A percentile compares a stretch with the other conserved stretches of the same genome.
These are phyloP conservation scores for Psilocybe subaeruginosa DNA, from an alignment of 768 basidiomycete genomes.

Conservation along the genomic window DNA sequence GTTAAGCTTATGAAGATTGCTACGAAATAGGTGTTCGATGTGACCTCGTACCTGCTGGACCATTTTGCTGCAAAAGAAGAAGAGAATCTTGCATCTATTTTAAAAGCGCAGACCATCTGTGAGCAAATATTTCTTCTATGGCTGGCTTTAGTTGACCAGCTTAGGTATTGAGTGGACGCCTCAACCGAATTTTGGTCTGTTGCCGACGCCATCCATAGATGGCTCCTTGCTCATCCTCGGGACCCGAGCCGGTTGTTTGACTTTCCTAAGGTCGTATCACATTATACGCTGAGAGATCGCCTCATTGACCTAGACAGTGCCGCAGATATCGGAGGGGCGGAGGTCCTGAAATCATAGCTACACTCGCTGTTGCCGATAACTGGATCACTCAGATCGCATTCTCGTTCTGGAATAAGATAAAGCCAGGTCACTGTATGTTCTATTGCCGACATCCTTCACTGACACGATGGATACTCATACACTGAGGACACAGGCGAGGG, in stretches of 20 bases:
- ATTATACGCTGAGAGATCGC: background rate
- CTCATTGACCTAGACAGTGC: background rate
- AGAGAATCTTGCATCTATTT: slow-evolving; percentile 30
- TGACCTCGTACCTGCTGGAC: slow-evolving; percentile 53
- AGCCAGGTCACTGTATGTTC: slow-evolving; percentile 41
- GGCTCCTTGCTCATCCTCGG: slow-evolving; percentile 73
- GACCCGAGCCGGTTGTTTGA: slow-evolving; percentile 64
- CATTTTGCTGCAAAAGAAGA: slow-evolving; percentile 23
- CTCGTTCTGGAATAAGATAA: slow-evolving; percentile 51
- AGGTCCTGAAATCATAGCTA: slow-evolving; percentile 34
- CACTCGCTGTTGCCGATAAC: slow-evolving; percentile 47
- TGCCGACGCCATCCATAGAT: slow-evolving; percentile 52
- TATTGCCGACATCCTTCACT: background rate
- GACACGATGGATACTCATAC: background rate
- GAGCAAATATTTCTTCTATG: slow-evolving; percentile 26
- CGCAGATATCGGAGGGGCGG: slow-evolving; percentile 24
- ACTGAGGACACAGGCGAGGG: slow-evolving; percentile 50
- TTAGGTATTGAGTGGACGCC: slow-evolving; percentile 73
- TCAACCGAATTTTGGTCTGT: slow-evolving; percentile 57
- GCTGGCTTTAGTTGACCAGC: background rate
- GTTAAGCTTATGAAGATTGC: background rate
- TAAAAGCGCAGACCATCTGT: slow-evolving; percentile 64
- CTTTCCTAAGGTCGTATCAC: slow-evolving; percentile 54
- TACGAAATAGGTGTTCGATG: slow-evolving; percentile 50
- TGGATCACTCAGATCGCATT: slow-evolving; percentile 71